phyloP scores from a whole-genome alignment of 208 protist species.

The Leishmania tarentolae region DNA sequence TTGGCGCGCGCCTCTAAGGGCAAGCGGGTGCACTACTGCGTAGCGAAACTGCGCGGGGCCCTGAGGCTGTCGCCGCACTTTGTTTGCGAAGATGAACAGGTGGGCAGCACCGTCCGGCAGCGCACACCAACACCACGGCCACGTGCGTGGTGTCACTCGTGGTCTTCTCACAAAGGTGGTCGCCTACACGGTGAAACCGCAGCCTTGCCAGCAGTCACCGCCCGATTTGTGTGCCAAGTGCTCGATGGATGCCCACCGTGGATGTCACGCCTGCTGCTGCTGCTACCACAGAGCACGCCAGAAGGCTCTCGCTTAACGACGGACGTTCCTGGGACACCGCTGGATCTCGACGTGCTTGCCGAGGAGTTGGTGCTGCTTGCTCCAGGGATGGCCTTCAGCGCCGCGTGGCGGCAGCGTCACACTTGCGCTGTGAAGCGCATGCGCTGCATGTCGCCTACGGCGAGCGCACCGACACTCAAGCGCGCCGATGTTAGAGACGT shows the following conservation, averaged over 20 bases:
- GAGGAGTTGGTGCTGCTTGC: background rate
- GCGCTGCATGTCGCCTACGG: background rate
- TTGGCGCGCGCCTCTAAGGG: background rate
- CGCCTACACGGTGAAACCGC: background rate
- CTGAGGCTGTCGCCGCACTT: background rate
- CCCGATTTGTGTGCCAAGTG: constrained; percentile 6
- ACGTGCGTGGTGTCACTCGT: background rate
- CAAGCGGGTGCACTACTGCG: background rate
- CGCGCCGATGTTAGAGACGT: background rate
- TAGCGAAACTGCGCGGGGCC: background rate
- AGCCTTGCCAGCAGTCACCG: background rate
- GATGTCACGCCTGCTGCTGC: constrained; percentile 9
- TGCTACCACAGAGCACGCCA: background rate
- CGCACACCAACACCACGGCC: background rate
- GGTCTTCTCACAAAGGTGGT: background rate
- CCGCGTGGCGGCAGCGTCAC: constrained; percentile 6
- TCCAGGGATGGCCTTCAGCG: background rate
- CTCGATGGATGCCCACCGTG: constrained; percentile 12
- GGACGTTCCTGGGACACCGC: background rate
- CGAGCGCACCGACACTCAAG: background rate
- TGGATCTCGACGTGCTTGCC: background rate
- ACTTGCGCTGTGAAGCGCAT: background rate
- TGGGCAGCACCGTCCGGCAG: background rate
- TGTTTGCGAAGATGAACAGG: too few species aligned
- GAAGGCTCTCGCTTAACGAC: background rate